A percentile compares a stretch with the other conserved stretches of the same genome.
Conservation (phyloP, 2,329 filamentous ascomycete species). For the Cladosporium cucumerinum region DNA sequence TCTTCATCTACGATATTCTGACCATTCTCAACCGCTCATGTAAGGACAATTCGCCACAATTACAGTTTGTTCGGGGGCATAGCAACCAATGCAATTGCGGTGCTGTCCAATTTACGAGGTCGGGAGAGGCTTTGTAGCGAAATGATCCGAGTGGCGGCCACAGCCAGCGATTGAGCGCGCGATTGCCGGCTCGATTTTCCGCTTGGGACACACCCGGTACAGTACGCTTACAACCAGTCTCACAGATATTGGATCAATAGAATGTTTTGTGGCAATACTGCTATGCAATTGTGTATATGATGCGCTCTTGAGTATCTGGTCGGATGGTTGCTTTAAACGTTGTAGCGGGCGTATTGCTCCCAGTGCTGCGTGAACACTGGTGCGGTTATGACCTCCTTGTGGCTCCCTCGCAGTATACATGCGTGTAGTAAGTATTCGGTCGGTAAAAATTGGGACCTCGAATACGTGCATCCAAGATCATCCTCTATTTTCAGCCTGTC, state of each 20-base stretch:
- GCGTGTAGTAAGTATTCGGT: background rate
- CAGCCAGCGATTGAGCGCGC: background rate
- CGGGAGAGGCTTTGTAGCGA: background rate
- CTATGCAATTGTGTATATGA: background rate
- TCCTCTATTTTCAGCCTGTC: background rate
- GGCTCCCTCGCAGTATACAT: background rate
- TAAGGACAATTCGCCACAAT: background rate
- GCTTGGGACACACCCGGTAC: background rate
- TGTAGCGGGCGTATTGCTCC: background rate
- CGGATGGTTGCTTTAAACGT: background rate
- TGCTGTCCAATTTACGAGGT: background rate
- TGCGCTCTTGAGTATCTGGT: background rate
- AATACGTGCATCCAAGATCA: background rate
- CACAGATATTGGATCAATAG: background rate
- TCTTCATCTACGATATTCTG: background rate
- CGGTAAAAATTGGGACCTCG: background rate
- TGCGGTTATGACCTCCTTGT: background rate
- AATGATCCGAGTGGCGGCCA: constrained; percentile 1
- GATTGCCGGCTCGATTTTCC: constrained; percentile 1
- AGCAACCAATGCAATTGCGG: background rate
- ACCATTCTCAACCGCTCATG: background rate
- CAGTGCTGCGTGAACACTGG: background rate
- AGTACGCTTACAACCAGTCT: background rate
- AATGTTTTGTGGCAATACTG: background rate
- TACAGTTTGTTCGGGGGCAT: background rate